Base-by-base conservation (phyloP, 2,329 filamentous ascomycete genomes). In the Sclerotinia trifoliorum region DNA sequence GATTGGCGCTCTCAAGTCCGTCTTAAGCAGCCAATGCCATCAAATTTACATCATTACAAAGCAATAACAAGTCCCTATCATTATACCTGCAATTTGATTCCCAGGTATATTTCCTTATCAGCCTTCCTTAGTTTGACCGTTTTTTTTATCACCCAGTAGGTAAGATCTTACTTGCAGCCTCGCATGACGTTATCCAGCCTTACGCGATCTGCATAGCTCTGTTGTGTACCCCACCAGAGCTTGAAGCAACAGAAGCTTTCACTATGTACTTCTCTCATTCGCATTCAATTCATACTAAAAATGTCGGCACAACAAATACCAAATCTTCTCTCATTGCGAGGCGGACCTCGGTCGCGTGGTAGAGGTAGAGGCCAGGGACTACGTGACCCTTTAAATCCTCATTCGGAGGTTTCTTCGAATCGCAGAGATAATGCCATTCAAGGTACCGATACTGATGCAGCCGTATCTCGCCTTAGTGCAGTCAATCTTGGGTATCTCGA, bases 361-460 rank as follows among this genome's bases (percentile, higher is more conserved):
- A 58, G 60, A 66, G 78, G 81, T 15, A 78, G 84, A 74, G 83
- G 82, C 3, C 81, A 81, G 74, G 83, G 80, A 39, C 65, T 74
- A 65, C 81, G 80, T 13, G 63, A 66, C n/a, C 67, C 67, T 58
- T 56, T 65, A 39, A 68, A 64, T 29, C 49, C 58, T 26, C 58
- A 65, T 64, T 54, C 24, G 7, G 67, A 60, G 46, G 51, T 35
- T 58, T 52, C 62, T 52, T 46, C 61, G 5, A 54, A 35, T 42
- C 67, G 62, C 17, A 46, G 89, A 73, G 94, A 98, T 79, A 83
- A 84, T 69, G 86, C 90, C 52, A 89, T 99, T 68, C 94, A 96
- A 79, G 88, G 89, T 71, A 99, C 95, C 3, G 95, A 99, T 79
- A 89, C 89, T 70, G 95, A 99, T 81, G 95, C 95, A 35, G 92